Evolutionary conservation across 441 rosid species (phyloP).

Genomic region (Pelargonium citronellum): DNA sequence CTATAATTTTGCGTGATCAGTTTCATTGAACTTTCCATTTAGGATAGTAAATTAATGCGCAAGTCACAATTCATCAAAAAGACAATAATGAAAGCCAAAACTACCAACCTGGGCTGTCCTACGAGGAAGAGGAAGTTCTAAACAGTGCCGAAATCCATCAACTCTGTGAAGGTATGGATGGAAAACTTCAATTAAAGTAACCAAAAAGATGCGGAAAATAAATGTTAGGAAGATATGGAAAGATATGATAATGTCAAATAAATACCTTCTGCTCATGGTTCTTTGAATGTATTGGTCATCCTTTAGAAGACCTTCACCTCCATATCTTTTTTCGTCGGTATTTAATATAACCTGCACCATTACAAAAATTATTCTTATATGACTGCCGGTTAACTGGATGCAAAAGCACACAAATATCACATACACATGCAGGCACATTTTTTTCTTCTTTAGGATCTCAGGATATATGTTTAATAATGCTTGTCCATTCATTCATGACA

Average conservation of each 20-base stretch:
- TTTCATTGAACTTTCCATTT: too few species aligned
- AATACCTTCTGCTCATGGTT: slow-evolving; percentile 59
- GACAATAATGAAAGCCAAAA: slow-evolving; percentile 12
- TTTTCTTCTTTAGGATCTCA: not conserved
- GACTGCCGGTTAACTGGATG: not conserved
- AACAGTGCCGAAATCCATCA: slow-evolving; percentile 70
- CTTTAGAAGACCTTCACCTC: slow-evolving; percentile 58
- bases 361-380: slow-evolving; percentile 5
- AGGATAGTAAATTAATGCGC: too few species aligned
- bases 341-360: slow-evolving; percentile 61
- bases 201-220: slow-evolving; percentile 12
- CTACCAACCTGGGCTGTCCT: slow-evolving; percentile 87
- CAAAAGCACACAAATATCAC: not conserved
- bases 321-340: slow-evolving; percentile 71
- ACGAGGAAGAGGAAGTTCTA: slow-evolving; percentile 73
- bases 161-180: slow-evolving; percentile 40
- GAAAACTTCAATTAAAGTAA: slow-evolving; percentile 12
- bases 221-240: not conserved
- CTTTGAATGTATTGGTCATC: slow-evolving; percentile 61
- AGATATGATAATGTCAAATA: slow-evolving; percentile 14
- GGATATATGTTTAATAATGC: too few species aligned
- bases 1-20: too few species aligned
- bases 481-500: not conserved
- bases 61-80: not conserved
- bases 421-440: not conserved